Evolutionary conservation across 2,329 filamentous ascomycete species (phyloP), one percentile per base, ranked within the genome.

Genomic region (Endoconidiophora polonica): DNA sequence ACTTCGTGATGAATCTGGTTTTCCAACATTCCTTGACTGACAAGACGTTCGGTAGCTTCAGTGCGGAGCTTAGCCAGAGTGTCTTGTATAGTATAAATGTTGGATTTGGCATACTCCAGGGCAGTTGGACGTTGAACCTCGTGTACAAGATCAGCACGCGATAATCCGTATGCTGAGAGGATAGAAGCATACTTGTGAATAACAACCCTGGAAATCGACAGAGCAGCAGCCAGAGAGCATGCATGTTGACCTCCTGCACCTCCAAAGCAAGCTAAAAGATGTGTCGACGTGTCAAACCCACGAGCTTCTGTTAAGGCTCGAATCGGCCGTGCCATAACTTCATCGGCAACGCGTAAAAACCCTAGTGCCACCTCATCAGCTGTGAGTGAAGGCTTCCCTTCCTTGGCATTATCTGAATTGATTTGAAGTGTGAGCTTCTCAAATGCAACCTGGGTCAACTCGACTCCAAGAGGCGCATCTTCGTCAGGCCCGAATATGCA

Each of bases 401-500:
- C 86, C 12, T 41, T 16, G 12, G 14, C 43, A 23, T 53, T 53
- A 29, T 49, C 46, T 33, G 70, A 68, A 57, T 93, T 91, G 59
- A 95, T 83, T 58, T 86, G 72, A 38, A 82, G 73, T 0, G 86
- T 77, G 7, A 95, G 68, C 57, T 87, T 79, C 55, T 82, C 72
- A 54, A 95, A 83, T 1, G 85, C 73, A 57, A 75, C 79, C 61
- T 78, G 74, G 58, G 85, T 94, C 1, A 84, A 83, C 51, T 82
- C 74, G 1, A 76, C 69, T 60, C 94, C 87, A 1, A 95, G 66
- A 0, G 80, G 80, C 61, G 91, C 76, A 52, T 94, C 73, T 61
- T 95, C 88, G 42, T 88, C 82, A 62, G 86, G 82, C 43, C 90
- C 90, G 58, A 96, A 95, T 53, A 96, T 95, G 62, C 88, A 90